Base-by-base conservation (phyloP, 177 flowering plant species). In the Vitis hybrid region DNA sequence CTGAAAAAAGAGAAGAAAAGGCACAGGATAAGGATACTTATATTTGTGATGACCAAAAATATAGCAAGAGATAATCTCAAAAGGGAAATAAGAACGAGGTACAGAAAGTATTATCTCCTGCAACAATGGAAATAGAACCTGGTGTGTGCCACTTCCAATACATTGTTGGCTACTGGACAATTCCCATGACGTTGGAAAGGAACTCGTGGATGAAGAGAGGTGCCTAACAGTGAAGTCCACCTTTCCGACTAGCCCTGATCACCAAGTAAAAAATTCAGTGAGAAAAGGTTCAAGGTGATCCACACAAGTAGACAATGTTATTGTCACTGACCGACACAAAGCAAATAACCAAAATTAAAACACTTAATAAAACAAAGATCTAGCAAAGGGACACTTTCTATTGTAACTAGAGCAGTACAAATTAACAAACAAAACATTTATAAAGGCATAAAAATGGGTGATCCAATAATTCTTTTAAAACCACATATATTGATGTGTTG, bases 181-280 rank as follows among this genome's bases (percentile, higher is more conserved):
- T 23, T 64, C 80, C 88, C 87, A 89, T 51, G 83, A 58, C 65
- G 71, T 79, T n/a, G 98, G 96, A 71, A 95, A 95, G 63, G 71
- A 26, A 26, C 78, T 64, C 17, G 93, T 80, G 48, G 85, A 2
- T 4, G 99, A 93, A 34, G 99, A 90, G 32, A 95, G 91, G 72
- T 95, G 99, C 74, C 83, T 84, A 59, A 95, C 96, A 57, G 93
- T 91, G 80, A 95, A 95, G 78, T 95, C 99, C 56, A 90, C 98
- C 85, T 93, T 88, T 57, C 99, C 99, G 74, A 85, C 74, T 5
- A 95, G 76, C 58, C 93, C 99, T 95, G 50, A 64, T 54, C 64
- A 39, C 39, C 17, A 72, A 67, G 21, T 34, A 67, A 59, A 69
- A 3, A 51, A 19, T 34, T 57, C 52, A 59, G 34, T 49, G 55